A percentile compares a stretch with the other conserved stretches of the same genome.
These are phyloP conservation scores for Kuraishia ogatae DNA, from an alignment of 805 yeast genomes.

Conservation along the genomic window DNA sequence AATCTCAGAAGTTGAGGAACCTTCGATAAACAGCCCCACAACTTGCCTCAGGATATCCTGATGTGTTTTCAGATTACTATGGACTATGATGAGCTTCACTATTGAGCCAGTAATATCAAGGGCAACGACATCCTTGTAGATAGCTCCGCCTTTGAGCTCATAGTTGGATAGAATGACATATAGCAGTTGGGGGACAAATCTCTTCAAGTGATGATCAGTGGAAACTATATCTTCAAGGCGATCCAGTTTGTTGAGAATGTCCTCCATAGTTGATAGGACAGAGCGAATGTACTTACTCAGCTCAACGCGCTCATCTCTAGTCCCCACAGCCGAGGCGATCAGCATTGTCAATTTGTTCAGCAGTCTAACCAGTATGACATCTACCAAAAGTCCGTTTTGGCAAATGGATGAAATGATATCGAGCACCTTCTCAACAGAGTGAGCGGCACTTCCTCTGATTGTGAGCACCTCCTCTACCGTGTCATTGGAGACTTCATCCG, in stretches of 20 bases:
- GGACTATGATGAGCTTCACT: slow-evolving; percentile 30
- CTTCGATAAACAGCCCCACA: slow-evolving; percentile 25
- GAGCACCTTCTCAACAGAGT: slow-evolving; percentile 23
- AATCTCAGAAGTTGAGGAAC: slow-evolving; percentile 9
- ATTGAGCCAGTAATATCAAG: slow-evolving; percentile 32
- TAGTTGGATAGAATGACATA: slow-evolving; percentile 8
- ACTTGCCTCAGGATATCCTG: slow-evolving; percentile 33
- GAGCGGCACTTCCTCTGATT: slow-evolving; percentile 5
- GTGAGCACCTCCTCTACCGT: slow-evolving; percentile 20
- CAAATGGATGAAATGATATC: slow-evolving; percentile 28
- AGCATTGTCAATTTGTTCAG: slow-evolving; percentile 26
- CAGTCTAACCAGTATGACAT: slow-evolving; percentile 32
- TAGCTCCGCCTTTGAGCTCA: slow-evolving; percentile 6
- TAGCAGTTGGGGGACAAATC: slow-evolving; percentile 33
- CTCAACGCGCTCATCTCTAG: neutral
- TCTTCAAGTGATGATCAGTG: slow-evolving; percentile 28
- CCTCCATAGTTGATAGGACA: slow-evolving; percentile 14
- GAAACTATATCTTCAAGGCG: slow-evolving; percentile 4
- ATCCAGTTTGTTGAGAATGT: slow-evolving; percentile 10
- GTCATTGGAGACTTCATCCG: slow-evolving; percentile 18
- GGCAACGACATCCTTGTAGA: slow-evolving; percentile 14
- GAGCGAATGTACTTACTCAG: slow-evolving; percentile 12
- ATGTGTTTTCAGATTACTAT: slow-evolving; percentile 32
- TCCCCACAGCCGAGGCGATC: slow-evolving; percentile 6
- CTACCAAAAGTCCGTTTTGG: slow-evolving; percentile 33